Percentiles rank a stretch among this genome's conserved stretches.
phyloP scores from a whole-genome alignment of 2,329 filamentous ascomycete genomes.

The Microdochium paspali region DNA sequence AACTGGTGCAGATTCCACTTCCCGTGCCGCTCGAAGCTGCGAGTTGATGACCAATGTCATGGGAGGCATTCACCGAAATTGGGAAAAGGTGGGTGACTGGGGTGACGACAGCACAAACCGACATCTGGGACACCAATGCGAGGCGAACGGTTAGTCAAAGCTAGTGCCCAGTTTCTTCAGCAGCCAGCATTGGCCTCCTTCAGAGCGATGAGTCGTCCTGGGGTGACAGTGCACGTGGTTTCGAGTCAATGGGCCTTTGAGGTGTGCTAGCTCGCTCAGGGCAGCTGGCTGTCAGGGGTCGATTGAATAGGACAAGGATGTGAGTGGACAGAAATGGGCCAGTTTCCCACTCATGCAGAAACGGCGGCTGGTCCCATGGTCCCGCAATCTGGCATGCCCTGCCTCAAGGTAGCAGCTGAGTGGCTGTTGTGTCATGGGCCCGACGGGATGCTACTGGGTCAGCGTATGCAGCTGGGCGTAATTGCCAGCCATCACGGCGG shows the following conservation, averaged over 20 bases:
- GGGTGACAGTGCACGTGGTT: background rate
- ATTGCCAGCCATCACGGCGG: too few species aligned
- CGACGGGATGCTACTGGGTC: too few species aligned
- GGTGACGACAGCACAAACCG: background rate
- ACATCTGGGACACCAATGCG: background rate
- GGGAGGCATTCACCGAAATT: background rate
- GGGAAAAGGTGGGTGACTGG: background rate
- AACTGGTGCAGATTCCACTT: background rate
- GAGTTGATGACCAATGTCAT: background rate
- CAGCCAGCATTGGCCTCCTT: background rate
- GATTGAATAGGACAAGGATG: background rate
- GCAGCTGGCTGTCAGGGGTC: background rate
- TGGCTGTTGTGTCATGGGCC: too few species aligned
- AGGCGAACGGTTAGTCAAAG: background rate
- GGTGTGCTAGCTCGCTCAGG: background rate
- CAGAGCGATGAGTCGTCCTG: background rate
- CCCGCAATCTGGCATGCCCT: background rate
- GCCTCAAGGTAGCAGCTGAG: too few species aligned
- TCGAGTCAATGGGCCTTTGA: background rate
- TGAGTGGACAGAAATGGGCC: background rate
- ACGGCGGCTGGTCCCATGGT: background rate
- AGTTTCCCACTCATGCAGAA: background rate
- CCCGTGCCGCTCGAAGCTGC: background rate
- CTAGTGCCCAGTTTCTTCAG: background rate
- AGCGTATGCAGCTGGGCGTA: too few species aligned